Percentiles rank a stretch among this genome's conserved stretches.
phyloP scores from a whole-genome alignment of 73 alveolate genomes.

The Tetrahymena elliotti region DNA sequence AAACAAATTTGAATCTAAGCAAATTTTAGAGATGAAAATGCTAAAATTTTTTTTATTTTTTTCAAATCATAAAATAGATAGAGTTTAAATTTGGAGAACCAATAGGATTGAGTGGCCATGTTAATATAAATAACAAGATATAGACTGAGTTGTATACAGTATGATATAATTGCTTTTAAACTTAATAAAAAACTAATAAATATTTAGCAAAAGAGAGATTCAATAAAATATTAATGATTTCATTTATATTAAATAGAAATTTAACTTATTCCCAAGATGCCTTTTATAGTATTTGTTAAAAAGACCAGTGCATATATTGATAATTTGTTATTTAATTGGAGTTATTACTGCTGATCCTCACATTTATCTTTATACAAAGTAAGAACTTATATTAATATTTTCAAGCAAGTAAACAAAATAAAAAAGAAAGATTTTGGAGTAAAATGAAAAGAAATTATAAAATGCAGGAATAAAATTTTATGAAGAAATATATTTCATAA shows the following conservation, averaged over 20 bases:
- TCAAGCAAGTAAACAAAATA: background rate
- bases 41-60: background rate
- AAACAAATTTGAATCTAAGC: background rate
- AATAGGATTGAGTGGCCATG: background rate
- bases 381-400: background rate
- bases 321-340: background rate
- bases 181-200: background rate
- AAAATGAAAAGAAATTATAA: no score
- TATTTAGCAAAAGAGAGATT: background rate
- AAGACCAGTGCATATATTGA: background rate
- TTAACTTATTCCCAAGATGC: background rate
- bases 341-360: background rate
- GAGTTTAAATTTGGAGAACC: background rate
- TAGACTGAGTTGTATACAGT: background rate
- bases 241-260: background rate
- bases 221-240: no score
- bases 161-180: background rate
- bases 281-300: background rate
- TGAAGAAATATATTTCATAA: no score
- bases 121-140: background rate
- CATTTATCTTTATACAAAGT: background rate
- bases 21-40: background rate
- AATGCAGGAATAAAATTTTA: no score
- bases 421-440: background rate
- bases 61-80: background rate